Percentiles rank a stretch among this genome's conserved stretches.
Evolutionary conservation across 345 rosid genomes (phyloP).

Genomic region (Lenwebbia sp.): DNA sequence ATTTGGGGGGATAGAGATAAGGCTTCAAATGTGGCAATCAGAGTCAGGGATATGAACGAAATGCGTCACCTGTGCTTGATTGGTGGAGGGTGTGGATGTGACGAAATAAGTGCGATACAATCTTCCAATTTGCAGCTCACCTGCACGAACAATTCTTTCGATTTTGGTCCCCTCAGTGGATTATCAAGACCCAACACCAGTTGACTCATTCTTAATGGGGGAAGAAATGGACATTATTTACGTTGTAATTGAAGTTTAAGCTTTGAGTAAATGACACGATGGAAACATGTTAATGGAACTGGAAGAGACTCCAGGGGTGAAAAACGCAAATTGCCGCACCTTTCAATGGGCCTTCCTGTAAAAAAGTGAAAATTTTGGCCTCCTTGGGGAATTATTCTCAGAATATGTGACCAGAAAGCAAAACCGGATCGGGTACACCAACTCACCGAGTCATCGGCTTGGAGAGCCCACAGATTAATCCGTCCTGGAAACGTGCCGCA

Average conservation of each 20-base stretch:
- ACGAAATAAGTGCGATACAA: background rate
- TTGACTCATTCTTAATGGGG: background rate
- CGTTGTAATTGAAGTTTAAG: background rate
- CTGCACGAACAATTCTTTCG: too few relatives aligned
- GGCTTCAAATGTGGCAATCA: background rate
- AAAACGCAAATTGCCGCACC: background rate
- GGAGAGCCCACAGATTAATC: background rate
- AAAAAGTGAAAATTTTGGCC: background rate
- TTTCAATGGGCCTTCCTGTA: background rate
- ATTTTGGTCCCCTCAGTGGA: background rate
- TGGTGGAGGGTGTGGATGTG: background rate
- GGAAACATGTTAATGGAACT: background rate
- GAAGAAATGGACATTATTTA: background rate
- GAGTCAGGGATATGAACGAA: background rate
- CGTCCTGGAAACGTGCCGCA: background rate
- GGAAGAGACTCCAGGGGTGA: background rate
- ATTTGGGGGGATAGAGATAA: background rate
- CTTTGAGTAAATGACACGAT: rapidly evolving
- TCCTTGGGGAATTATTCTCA: background rate
- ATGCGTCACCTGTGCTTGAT: background rate
- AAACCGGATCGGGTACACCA: background rate
- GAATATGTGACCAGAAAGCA: background rate
- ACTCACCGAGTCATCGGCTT: too few relatives aligned
- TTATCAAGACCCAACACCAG: background rate
- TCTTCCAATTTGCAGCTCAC: too few relatives aligned